phyloP scores from a whole-genome alignment of 768 basidiomycete genomes.

The Mycena latifolia region DNA sequence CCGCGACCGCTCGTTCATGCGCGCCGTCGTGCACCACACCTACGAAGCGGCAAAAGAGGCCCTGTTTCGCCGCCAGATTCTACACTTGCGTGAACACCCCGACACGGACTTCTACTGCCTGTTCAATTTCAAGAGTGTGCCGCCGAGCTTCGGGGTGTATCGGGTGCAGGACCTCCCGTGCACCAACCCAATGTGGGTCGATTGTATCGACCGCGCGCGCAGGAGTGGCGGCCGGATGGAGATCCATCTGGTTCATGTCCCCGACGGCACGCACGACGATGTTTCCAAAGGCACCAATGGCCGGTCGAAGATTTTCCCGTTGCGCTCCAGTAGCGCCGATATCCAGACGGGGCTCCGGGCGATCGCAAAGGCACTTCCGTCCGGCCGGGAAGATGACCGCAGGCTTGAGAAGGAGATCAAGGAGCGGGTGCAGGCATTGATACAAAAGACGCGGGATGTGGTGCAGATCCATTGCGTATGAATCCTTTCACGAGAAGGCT shows the following conservation, averaged over 20 bases:
- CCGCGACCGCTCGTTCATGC: background rate
- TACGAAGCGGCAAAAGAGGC: background rate
- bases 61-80: background rate
- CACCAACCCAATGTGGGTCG: background rate
- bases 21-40: background rate
- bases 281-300: background rate
- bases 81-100: background rate
- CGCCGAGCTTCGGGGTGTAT: background rate
- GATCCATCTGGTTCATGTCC: too few species aligned
- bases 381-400: background rate
- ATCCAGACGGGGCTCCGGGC: background rate
- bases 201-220: background rate
- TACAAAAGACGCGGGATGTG: background rate
- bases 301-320: background rate
- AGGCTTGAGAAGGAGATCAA: background rate
- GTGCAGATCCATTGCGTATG: background rate
- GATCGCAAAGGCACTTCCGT: background rate
- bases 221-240: background rate
- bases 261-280: too few species aligned
- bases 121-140: background rate
- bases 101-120: background rate
- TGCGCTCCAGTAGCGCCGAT: background rate
- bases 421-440: background rate
- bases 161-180: background rate
- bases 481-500: too few species aligned